These are phyloP conservation scores for Arachnopeziza araneosa DNA, from an alignment of 2,329 filamentous ascomycete genomes.

Conservation along the genomic window DNA sequence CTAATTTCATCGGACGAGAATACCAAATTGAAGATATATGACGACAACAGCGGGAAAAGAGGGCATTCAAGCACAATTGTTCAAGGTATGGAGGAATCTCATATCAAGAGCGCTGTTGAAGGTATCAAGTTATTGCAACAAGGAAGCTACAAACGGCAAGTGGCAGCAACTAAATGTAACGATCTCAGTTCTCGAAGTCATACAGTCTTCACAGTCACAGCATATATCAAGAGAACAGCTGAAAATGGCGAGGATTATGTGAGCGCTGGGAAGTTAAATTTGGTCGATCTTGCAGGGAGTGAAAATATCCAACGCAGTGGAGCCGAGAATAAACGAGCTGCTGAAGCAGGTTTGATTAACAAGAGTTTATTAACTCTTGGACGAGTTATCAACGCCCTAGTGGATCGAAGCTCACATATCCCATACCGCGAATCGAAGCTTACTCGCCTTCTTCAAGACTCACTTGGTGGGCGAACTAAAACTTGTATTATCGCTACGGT, in stretches of 20 bases:
- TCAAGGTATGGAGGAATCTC: slow-evolving; percentile 95
- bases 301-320: slow-evolving; percentile 97
- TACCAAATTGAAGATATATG: slow-evolving; percentile 89
- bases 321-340: slow-evolving; percentile 94
- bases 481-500: slow-evolving; percentile 98
- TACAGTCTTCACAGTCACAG: slow-evolving; percentile 94
- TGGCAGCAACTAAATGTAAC: slow-evolving; percentile 99
- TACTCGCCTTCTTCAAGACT: slow-evolving; percentile 91
- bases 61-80: slow-evolving; percentile 83
- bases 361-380: slow-evolving; percentile 93
- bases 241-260: slow-evolving; percentile 87
- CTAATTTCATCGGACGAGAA: slow-evolving; percentile 76
- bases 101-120: slow-evolving; percentile 78
- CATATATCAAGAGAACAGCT: slow-evolving; percentile 75
- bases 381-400: slow-evolving; percentile 93
- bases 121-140: slow-evolving; percentile 85
- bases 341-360: slow-evolving; percentile 95
- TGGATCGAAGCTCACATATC: slow-evolving; percentile 85
- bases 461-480: slow-evolving; percentile 89
- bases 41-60: slow-evolving; percentile 78
- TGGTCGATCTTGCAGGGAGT: slow-evolving; percentile 93
- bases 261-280: slow-evolving; percentile 86
- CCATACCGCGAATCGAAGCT: slow-evolving; percentile 92
- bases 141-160: slow-evolving; percentile 89
- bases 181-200: slow-evolving; percentile 95